Evolutionary conservation across 176 grass and related monocot species (phyloP).

Genomic region (Thalia dealbata): DNA sequence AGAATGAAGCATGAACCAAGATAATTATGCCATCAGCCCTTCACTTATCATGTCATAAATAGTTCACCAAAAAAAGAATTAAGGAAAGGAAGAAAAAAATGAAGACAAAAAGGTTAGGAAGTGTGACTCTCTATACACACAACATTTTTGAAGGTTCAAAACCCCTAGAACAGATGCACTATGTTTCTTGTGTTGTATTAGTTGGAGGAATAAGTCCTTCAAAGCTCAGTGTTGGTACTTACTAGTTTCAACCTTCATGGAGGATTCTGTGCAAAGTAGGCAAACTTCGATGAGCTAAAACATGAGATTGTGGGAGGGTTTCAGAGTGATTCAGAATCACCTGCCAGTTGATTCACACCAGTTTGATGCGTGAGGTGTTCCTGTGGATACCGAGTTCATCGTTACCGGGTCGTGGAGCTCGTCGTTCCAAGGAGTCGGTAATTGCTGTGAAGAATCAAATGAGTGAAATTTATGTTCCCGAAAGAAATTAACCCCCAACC

Average conservation of each 20-base stretch:
- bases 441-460: neutral
- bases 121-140: neutral
- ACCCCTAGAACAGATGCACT: neutral
- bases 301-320: neutral
- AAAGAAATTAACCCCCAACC: neutral
- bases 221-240: neutral
- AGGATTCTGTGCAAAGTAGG: neutral
- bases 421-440: neutral
- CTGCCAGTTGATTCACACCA: neutral
- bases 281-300: neutral
- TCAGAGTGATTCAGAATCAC: neutral
- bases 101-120: neutral
- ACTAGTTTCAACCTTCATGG: neutral
- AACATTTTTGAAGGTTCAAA: neutral
- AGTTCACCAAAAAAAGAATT: neutral
- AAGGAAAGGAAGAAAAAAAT: neutral
- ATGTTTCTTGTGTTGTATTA: neutral
- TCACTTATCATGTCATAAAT: neutral
- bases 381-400: neutral
- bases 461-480: neutral
- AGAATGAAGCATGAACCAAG: neutral
- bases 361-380: neutral
- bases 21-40: neutral
- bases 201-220: neutral
- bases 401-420: neutral